These are phyloP conservation scores for Helichrysum umbraculigerum DNA, from an alignment of 129 eudicot genomes.

Conservation along the genomic window DNA sequence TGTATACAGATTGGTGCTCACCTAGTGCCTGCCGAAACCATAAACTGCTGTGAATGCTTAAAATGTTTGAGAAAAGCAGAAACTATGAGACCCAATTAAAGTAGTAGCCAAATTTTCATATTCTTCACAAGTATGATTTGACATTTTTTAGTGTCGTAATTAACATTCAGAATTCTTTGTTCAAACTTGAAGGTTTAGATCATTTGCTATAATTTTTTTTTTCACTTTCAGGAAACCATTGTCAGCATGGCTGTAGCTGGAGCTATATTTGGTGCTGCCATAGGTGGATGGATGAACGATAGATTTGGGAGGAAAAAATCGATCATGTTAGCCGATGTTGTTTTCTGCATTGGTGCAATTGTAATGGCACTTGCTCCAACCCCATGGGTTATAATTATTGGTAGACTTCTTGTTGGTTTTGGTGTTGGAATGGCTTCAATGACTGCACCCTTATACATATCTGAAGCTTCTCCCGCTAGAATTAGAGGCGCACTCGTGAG, in stretches of 20 bases:
- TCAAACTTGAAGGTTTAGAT: background rate
- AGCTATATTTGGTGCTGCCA: slow-evolving; percentile 64
- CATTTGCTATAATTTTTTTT: background rate
- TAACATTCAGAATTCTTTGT: too few relatives aligned
- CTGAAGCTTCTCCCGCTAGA: slow-evolving; percentile 65
- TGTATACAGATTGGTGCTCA: background rate
- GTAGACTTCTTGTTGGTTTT: slow-evolving; percentile 60
- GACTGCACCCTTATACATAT: slow-evolving; percentile 72
- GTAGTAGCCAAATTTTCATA: background rate
- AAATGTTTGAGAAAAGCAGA: background rate
- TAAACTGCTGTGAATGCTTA: background rate
- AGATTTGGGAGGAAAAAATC: slow-evolving; percentile 54
- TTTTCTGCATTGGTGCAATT: slow-evolving; percentile 54
- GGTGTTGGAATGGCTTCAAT: slow-evolving; percentile 87
- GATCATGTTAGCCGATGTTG: slow-evolving; percentile 50
- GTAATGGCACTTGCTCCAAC: slow-evolving; percentile 60
- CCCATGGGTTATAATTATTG: slow-evolving; percentile 55
- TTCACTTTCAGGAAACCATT: slow-evolving; percentile 55
- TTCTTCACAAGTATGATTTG: background rate
- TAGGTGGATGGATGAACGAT: slow-evolving; percentile 64
- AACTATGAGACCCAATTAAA: background rate
- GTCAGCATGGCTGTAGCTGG: slow-evolving; percentile 79
- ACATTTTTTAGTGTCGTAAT: background rate
- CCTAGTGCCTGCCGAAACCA: background rate
- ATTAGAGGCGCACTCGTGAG: slow-evolving; percentile 67